Base-by-base conservation (phyloP, 305 asterid genomes). In the Nicotiana rustica region DNA sequence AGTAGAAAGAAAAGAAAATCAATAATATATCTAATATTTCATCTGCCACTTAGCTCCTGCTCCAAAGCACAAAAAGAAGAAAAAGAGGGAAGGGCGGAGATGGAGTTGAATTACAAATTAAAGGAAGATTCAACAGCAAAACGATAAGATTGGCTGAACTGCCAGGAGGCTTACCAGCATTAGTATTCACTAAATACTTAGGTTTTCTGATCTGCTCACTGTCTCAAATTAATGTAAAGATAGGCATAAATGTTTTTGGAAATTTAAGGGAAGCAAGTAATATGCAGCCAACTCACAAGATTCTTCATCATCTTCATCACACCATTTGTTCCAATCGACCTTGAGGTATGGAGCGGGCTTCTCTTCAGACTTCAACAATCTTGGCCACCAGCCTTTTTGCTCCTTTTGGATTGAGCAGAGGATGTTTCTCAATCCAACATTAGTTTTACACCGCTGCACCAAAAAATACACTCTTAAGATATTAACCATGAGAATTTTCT, bases 311-410 rank as follows among this genome's bases (percentile, higher is more conserved):
- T 94, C 98, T 88, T 94, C 97, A 35, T 94, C 98, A 44, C 96
- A 90, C 97, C 97, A 94, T 87, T 91, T 93, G 86, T 94, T 93
- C 98, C 98, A 94, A 85, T 94, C 98, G 44, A 93, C 97, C 92
- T 94, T 94, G 75, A 94, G 84, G 84, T 88, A 92, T 17, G 98
- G 97, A 78, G 98, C 92, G 66, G 92, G 97, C 86, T 93, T 94
- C 81, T 82, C 92, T 81, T 92, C 97, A 68, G 97, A 89, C 90
- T 88, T 94, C 91, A 93, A 83, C 69, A 94, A 84, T 83, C 98
- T 90, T 84, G 89, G 88, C 98, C 98, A 94, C 98, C 98, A 94
- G 21, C 88, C 94, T 85, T 90, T 93, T 73, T 85, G 88, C 84
- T 92, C 95, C 84, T 94, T 94, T 68, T 87, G 88, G 82, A 93